These are phyloP conservation scores for Fraxinus cuspidata DNA, from an alignment of 257 asterid species.

Conservation along the genomic window DNA sequence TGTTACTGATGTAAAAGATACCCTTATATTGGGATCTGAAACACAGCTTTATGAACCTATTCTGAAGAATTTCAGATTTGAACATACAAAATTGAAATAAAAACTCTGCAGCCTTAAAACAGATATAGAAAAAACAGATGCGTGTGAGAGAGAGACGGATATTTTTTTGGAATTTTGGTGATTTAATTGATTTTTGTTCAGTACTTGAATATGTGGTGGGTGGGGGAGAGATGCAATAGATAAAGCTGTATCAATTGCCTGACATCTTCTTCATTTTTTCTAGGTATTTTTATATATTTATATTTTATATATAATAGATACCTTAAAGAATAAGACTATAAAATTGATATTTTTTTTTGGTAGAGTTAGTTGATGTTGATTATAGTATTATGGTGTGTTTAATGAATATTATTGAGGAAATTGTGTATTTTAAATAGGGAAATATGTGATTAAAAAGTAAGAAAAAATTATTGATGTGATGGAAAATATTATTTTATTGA, in stretches of 20 bases:
- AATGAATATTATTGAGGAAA: no score
- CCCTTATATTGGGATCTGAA: slow-evolving; percentile 62
- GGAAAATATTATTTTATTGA: no score
- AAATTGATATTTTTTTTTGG: slow-evolving; percentile 16
- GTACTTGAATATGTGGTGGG: slow-evolving; percentile 26
- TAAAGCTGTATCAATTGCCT: slow-evolving; percentile 40
- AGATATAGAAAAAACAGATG: slow-evolving; percentile 10
- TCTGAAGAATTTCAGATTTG: slow-evolving; percentile 42
- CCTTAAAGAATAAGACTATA: not conserved
- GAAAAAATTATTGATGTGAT: no score
- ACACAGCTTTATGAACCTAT: slow-evolving; percentile 65
- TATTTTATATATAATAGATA: not conserved
- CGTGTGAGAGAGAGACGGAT: not conserved
- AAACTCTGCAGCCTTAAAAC: slow-evolving; percentile 30
- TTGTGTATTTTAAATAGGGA: no score
- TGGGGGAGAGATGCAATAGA: slow-evolving; percentile 22
- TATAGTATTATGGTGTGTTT: no score
- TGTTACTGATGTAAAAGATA: slow-evolving; percentile 29
- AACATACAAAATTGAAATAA: slow-evolving; percentile 36
- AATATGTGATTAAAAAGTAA: no score
- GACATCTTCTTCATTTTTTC: slow-evolving; percentile 12
- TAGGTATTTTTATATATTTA: not conserved
- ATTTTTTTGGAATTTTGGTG: slow-evolving; percentile 12
- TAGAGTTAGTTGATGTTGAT: slow-evolving; percentile 29
- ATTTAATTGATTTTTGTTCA: slow-evolving; percentile 32